Evolutionary conservation across 2,329 filamentous ascomycete genomes (phyloP), one percentile per base, ranked within the genome.

Genomic region (Pseudocercospora pini-densiflorae): DNA sequence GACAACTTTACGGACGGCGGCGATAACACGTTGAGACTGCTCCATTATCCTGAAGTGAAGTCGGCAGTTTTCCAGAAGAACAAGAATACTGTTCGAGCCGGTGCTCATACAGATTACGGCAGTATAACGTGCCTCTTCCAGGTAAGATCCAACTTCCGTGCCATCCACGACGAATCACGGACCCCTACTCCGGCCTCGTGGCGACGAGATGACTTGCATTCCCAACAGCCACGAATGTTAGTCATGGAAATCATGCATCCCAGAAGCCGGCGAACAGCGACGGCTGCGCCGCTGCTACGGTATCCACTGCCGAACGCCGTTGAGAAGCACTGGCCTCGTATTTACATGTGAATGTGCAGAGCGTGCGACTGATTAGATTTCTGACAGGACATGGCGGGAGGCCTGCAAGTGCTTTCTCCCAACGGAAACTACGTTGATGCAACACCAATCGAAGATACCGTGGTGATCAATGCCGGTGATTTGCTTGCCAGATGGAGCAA

Each of bases 401-500:
- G 87, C 0, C 76, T 89, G 29, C 86, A 89, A 73, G 87, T 88
- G 3, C 86, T 88, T 73, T 90, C 89, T 58, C 92, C 93, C 0
- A 89, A 87, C 47, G 92, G 92, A 1, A 73, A 74, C 45, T 97
- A 94, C 74, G 88, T 97, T 45, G 88, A 97, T 74, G 94, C 92
- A 0, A 92, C 87, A 6, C 93, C 94, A 0, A 94, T 97, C 66
- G 84, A 88, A 40, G 89, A 89, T 62, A 93, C 92, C 0, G 90
- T 95, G 47, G 92, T 97, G 10, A 87, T 97, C 70, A 97, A 97
- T 75, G 93, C 93, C 0, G 94, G 93, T 1, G 94, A 97, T 76
- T 77, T 97, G 71, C 82, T 97, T 59, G 90, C 92, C 1, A 85
- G 93, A 61, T 74, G 72, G 94, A 92, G 91, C 70, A 97, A 97